Base-by-base conservation (phyloP, 192 early-diverging fungal genomes). In the Linnemannia elongata region DNA sequence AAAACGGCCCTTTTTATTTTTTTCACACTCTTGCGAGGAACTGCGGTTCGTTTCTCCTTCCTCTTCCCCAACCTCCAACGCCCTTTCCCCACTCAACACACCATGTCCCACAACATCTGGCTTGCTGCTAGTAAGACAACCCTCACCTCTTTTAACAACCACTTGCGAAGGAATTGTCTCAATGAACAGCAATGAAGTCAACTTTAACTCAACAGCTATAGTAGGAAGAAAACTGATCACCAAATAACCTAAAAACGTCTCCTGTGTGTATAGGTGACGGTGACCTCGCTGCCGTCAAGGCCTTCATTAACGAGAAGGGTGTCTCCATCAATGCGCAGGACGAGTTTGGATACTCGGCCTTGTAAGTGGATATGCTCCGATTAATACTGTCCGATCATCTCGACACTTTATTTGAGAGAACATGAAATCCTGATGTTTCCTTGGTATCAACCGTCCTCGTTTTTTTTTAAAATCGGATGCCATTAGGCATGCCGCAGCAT, bases 341-440 rank as follows among this genome's bases (percentile, higher is more conserved):
- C 77, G 88, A 94, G 38, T 93, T 92, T 77, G 97, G 97, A 20
- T 97, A 97, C 85, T 95, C 94, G 6, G 93, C 96, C 2, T 83
- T 98, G 91, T 94, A 93, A 90, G 89, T 47, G 2, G 4, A 9
- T 17, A 41, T 12, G 4, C 33, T 17, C 17, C 60, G 6, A 17
- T 49, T 49, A 10, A 49, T 17, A 12, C 0, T 49, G 47, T 15
- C 47, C 15, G 17, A 3, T 12, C 49, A 52, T 52, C 5, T 52
- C 4, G 20, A 39, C 6, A 36, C 5, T 38, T 22, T 24, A 60
- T 13, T 49, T 18, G 10, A 3, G 27, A 20, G 20, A 49, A 15
- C 27, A 17, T 33, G 15, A 33, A 7, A 27, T 63, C 17, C 30
- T 22, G 52, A 71, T 15, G 12, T 20, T 27, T 12, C 22, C 22